Evolutionary conservation across 257 asterid genomes (phyloP), one percentile per base, ranked within the genome.

Genomic region (Rehmannia glutinosa): DNA sequence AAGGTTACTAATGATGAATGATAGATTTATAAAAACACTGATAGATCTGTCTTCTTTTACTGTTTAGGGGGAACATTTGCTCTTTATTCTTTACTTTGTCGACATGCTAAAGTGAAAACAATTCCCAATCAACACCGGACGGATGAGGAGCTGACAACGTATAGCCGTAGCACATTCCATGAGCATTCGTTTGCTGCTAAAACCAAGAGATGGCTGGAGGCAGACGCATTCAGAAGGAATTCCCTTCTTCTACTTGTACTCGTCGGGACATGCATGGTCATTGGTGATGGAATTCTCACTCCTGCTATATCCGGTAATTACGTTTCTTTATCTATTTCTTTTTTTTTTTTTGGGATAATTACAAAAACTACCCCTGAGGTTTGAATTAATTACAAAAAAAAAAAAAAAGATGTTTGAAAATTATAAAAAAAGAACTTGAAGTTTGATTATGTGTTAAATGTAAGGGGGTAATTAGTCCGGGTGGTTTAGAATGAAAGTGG

Each of bases 261-360:
- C 51, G 78, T 82, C 8, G 97, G 97, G 23, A 90, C 97, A 11
- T 93, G 96, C 87, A 93, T 83, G 95, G 91, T 93, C 54, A 86
- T 93, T 71, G 99, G 99, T 8, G 99, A 93, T 80, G 99, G 99
- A 56, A 93, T 93, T 81, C 97, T 93, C 68, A 93, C 99, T 68
- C 99, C 99, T 38, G 99, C 97, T 53, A 90, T 93, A 65, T 93
- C 99, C 35, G 99, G 99, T 93, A 80, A 70, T 42, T 66, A 57
- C 8, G 6, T 6, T 13, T 60, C 64, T 43, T 56, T 1, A 33
- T 21, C 27, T 45, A 23, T 10, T 28, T 28, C 45, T 46, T 2
- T 49, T n/a, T n/a, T n/a, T n/a, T n/a, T n/a, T n/a, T n/a, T n/a
- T n/a, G n/a, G n/a, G n/a, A n/a, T n/a, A n/a, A n/a, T 65, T 3